A percentile compares a stretch with the other conserved stretches of the same genome.
Evolutionary conservation across 1,139 yeast species (phyloP).

Genomic region (Pichia sp.): DNA sequence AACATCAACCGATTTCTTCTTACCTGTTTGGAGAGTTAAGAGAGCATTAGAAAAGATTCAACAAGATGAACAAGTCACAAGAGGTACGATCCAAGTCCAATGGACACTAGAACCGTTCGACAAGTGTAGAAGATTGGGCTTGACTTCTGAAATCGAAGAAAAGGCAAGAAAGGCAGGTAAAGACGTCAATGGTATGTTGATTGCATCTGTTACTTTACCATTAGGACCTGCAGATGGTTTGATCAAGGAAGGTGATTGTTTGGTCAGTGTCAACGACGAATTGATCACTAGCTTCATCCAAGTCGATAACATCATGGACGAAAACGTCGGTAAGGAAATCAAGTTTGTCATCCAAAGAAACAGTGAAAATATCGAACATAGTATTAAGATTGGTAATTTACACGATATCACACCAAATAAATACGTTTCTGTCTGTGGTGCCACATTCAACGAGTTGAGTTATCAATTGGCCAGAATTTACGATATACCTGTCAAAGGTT

Average conservation of each 20-base stretch:
- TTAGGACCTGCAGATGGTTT: constrained; percentile 81
- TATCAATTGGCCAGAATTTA: constrained; percentile 87
- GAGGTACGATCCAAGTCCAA: constrained; percentile 89
- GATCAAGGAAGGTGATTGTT: constrained; percentile 83
- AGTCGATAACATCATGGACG: constrained; percentile 84
- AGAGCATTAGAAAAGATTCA: constrained; percentile 81
- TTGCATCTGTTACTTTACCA: constrained; percentile 81
- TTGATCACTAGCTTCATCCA: constrained; percentile 69
- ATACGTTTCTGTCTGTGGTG: constrained; percentile 83
- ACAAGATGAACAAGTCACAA: constrained; percentile 53
- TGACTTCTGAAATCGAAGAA: constrained; percentile 72
- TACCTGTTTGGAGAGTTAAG: constrained; percentile 80
- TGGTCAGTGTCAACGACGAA: constrained; percentile 69
- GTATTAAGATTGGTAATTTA: constrained; percentile 65
- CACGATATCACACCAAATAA: constrained; percentile 82
- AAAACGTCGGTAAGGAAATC: constrained; percentile 59
- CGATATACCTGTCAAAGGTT: constrained; percentile 84
- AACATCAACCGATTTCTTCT: constrained; percentile 89
- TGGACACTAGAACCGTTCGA: constrained; percentile 88
- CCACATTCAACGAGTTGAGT: constrained; percentile 78
- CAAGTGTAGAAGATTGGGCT: constrained; percentile 85
- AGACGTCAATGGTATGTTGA: constrained; percentile 73
- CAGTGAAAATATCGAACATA: constrained; percentile 54
- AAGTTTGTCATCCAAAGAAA: constrained; percentile 71
- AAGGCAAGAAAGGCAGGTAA: constrained; percentile 61